phyloP scores from a whole-genome alignment of 352 stramenopile genomes.

The Globisporangium uncinulatum region DNA sequence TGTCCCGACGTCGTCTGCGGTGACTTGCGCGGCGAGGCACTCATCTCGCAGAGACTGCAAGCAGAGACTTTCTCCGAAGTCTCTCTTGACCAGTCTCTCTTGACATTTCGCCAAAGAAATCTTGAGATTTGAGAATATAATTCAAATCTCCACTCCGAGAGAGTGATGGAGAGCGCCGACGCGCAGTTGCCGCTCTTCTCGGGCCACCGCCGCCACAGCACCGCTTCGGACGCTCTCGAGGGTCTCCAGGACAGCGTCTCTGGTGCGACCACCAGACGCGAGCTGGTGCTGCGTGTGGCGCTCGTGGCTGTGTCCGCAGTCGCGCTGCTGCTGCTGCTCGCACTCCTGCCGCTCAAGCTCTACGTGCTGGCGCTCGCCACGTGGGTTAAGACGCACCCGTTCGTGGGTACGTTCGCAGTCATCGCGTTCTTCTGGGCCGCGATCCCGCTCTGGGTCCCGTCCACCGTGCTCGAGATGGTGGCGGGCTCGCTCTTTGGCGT shows the following conservation, averaged over 20 bases:
- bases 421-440: conserved; percentile 56
- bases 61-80: too few species aligned
- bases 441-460: conserved; percentile 63
- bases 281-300: conserved; percentile 2
- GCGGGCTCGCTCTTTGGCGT: conserved; percentile 66
- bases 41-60: too few species aligned
- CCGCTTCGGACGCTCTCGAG: not conserved
- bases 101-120: too few species aligned
- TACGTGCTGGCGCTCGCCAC: conserved; percentile 30
- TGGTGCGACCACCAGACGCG: not conserved
- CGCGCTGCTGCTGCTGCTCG: conserved; percentile 20
- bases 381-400: conserved; percentile 46
- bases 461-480: conserved; percentile 59
- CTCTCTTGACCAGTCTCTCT: too few species aligned
- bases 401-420: conserved; percentile 44
- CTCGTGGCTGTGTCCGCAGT: not conserved
- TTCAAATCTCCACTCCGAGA: too few species aligned
- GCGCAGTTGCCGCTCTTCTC: conserved; percentile 4
- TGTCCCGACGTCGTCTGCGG: too few species aligned
- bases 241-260: not conserved
- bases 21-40: too few species aligned
- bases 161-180: not conserved
- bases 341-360: conserved; percentile 38
- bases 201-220: not conserved
- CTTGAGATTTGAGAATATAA: too few species aligned